Evolutionary conservation across 2,329 filamentous ascomycete species (phyloP).

Genomic region (Beauveria medogensis): DNA sequence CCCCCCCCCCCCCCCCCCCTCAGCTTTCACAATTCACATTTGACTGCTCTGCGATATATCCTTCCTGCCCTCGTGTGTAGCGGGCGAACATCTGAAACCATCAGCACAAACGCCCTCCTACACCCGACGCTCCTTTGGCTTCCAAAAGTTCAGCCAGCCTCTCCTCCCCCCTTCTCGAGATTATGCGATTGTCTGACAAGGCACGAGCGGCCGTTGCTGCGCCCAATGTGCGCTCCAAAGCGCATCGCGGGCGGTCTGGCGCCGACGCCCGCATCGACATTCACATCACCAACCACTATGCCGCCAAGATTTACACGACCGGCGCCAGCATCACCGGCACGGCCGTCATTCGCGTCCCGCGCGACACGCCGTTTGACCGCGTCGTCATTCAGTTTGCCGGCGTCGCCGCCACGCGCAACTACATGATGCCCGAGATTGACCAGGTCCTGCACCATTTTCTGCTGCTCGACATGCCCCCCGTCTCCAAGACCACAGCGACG

Average conservation of each 20-base stretch:
- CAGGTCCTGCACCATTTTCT: conserved; percentile 4
- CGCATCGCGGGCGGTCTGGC: neutral
- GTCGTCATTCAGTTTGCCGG: conserved; percentile 3
- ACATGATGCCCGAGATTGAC: conserved; percentile 6
- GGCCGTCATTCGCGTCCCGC: neutral
- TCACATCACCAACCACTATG: conserved; percentile 6
- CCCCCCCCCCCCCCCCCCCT: too few species aligned
- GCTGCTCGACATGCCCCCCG: conserved; percentile 3
- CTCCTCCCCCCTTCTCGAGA: neutral
- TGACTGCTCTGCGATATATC: too few species aligned
- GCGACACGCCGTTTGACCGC: neutral
- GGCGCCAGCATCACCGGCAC: neutral
- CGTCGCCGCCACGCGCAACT: conserved; percentile 1
- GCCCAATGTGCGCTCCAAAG: neutral
- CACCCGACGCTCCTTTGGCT: too few species aligned
- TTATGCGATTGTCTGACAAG: neutral
- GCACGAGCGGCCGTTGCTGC: neutral
- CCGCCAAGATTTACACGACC: neutral
- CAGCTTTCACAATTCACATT: too few species aligned
- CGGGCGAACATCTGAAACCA: too few species aligned
- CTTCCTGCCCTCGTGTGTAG: too few species aligned
- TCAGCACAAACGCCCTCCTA: too few species aligned
- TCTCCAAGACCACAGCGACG: too few species aligned
- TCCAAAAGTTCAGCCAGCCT: too few species aligned
- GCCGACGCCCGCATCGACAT: neutral